Percentiles rank a stretch among this genome's conserved stretches.
Conservation (phyloP, 2,329 filamentous ascomycete species). For the Monosporascus sp. region DNA sequence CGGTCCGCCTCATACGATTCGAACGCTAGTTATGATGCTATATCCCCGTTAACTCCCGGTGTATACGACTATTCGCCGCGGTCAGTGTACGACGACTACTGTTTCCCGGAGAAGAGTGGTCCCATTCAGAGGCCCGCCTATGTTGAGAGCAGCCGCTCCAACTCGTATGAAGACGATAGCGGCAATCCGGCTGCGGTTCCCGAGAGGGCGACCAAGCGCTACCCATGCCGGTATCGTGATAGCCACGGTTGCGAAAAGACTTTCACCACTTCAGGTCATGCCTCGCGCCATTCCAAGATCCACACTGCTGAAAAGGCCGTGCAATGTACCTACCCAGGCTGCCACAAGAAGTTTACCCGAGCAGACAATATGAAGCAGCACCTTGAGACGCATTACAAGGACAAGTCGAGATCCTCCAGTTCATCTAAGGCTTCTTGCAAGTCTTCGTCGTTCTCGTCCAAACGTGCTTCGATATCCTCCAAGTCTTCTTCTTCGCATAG, state of each 20-base stretch:
- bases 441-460: slow-evolving; percentile 20
- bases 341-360: slow-evolving; percentile 75
- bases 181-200: slow-evolving; percentile 35
- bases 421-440: slow-evolving; percentile 27
- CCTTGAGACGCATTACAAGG: slow-evolving; percentile 68
- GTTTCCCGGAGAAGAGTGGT: slow-evolving; percentile 21
- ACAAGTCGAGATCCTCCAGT: slow-evolving; percentile 44
- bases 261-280: slow-evolving; percentile 79
- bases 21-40: slow-evolving; percentile 48
- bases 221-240: slow-evolving; percentile 69
- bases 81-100: slow-evolving; percentile 32
- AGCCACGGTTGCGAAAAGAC: slow-evolving; percentile 69
- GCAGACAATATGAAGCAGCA: slow-evolving; percentile 89
- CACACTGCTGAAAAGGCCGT: slow-evolving; percentile 78
- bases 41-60: slow-evolving; percentile 52
- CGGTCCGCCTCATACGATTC: slow-evolving; percentile 60
- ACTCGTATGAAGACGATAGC: slow-evolving; percentile 48
- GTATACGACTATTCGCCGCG: slow-evolving; percentile 37
- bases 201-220: slow-evolving; percentile 57
- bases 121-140: slow-evolving; percentile 38
- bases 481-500: slow-evolving; percentile 28
- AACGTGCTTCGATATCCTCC: slow-evolving; percentile 27
- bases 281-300: slow-evolving; percentile 80
- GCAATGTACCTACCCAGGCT: slow-evolving; percentile 61
- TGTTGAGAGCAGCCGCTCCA: slow-evolving; percentile 38